Evolutionary conservation across 2,329 filamentous ascomycete genomes (phyloP), one percentile per base, ranked within the genome.

Genomic region (Drechslerella stenobrocha): DNA sequence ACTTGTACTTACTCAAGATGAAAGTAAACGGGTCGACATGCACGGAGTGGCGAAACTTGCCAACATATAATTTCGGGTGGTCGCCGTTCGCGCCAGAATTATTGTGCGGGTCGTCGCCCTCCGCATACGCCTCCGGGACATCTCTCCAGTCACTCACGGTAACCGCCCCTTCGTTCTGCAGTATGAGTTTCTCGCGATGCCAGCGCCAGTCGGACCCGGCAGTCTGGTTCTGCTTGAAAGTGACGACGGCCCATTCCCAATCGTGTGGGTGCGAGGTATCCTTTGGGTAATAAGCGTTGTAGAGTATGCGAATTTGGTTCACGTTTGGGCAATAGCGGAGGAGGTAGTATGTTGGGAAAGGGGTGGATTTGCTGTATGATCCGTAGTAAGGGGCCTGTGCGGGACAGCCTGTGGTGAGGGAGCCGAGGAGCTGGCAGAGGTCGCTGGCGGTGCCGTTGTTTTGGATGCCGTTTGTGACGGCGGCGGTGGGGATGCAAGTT

Each of bases 291-390:
- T 67, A 67, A n/a, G 42, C 37, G 48, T 67, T 52, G 30, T 67
- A 67, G 18, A 67, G 63, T 2, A 67, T 56, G n/a, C 63, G 50
- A 23, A 60, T 56, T 23, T 67, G 63, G 28, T 67, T 67, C 42
- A 67, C 37, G 45, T 67, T 67, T n/a, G 63, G 63, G 20, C 63
- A 67, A 45, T 56, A 56, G 20, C 63, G 45, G 63, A 60, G 51
- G 45, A 58, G 55, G 63, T 60, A 67, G 51, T 67, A 67, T 22
- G 63, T 67, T 46, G 63, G 63, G 51, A 67, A 67, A 2, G 55
- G 44, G 44, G 55, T 47, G 15, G 63, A 67, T 56, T 67, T 67
- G 50, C 48, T 67, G 63, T 67, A 67, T 40, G 55, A 30, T 44
- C 63, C 63, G 63, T 50, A 20, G 35, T 48, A 67, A 55, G 63